Evolutionary conservation across 169 alveolate species (phyloP).

Genomic region (Cryptosporidium muris): DNA sequence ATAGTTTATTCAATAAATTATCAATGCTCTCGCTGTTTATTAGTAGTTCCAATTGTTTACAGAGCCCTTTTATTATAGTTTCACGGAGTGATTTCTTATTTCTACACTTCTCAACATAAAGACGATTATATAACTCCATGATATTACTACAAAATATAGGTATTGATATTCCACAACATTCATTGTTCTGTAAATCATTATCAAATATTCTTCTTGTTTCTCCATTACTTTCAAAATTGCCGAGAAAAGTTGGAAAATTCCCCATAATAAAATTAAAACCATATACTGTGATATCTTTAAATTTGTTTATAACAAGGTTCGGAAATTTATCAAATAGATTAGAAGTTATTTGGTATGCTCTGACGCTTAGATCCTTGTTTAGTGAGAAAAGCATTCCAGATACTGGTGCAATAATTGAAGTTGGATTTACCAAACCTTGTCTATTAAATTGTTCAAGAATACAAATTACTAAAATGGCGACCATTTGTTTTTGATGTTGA

Average conservation of each 20-base stretch:
- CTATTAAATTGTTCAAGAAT: constrained; percentile 63
- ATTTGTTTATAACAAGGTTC: constrained; percentile 41
- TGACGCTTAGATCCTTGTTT: constrained; percentile 37
- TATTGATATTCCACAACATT: constrained; percentile 22
- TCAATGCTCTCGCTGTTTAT: constrained; percentile 18
- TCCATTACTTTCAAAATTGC: constrained; percentile 11
- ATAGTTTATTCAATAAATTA: constrained; percentile 8
- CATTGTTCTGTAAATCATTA: constrained; percentile 18
- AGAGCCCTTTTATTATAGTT: constrained; percentile 43
- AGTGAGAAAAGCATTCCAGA: constrained; percentile 53
- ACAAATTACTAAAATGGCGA: constrained; percentile 41
- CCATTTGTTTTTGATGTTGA: constrained; percentile 21
- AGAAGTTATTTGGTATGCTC: constrained; percentile 36
- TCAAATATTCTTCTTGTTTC: constrained; percentile 9
- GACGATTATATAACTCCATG: constrained; percentile 15
- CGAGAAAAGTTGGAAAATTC: constrained; percentile 17
- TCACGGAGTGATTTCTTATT: constrained; percentile 23
- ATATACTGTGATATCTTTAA: constrained; percentile 48
- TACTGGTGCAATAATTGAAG: constrained; percentile 60
- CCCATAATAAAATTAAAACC: constrained; percentile 24
- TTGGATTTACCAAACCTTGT: constrained; percentile 66
- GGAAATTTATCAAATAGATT: constrained; percentile 57
- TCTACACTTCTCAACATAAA: constrained; percentile 59
- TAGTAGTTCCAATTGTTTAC: constrained; percentile 42
- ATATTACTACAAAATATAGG: not conserved